Percentiles rank a stretch among this genome's conserved stretches.
Conservation (phyloP, 495 filamentous ascomycete species). For the Trypethelium eluteriae region DNA sequence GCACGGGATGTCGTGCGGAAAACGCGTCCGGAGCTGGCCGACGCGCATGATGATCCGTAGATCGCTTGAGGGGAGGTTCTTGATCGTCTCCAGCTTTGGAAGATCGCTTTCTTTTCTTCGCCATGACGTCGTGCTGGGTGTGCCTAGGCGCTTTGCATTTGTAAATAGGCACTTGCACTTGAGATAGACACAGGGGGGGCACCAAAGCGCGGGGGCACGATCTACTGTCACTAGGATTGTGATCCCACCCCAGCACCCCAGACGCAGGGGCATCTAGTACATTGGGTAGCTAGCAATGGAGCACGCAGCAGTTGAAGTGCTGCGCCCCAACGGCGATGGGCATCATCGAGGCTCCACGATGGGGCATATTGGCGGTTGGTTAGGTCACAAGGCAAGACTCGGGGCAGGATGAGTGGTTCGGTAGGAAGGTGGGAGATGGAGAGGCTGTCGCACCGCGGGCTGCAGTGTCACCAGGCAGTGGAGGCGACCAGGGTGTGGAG, state of each 20-base stretch:
- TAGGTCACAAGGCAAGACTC: neutral
- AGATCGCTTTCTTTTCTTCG: slow-evolving; percentile 15
- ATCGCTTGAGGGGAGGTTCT: slow-evolving; percentile 10
- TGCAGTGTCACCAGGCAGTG: slow-evolving; percentile 3
- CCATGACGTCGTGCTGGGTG: slow-evolving; percentile 4
- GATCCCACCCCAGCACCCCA: neutral
- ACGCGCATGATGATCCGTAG: slow-evolving; percentile 11
- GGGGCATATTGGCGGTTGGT: neutral
- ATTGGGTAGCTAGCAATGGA: too few species aligned
- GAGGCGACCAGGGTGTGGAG: neutral
- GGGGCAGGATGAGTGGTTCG: neutral
- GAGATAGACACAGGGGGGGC: neutral
- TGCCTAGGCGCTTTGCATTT: neutral
- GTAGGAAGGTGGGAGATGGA: too few species aligned
- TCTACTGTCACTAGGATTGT: neutral
- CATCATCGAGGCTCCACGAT: neutral
- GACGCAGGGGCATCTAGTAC: neutral
- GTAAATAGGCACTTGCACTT: too few species aligned
- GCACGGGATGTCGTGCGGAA: slow-evolving; percentile 51
- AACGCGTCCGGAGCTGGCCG: slow-evolving; percentile 7
- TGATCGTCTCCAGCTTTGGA: slow-evolving; percentile 3
- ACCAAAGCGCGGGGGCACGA: neutral
- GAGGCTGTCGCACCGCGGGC: slow-evolving; percentile 3
- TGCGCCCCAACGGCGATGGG: neutral
- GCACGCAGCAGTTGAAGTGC: neutral